phyloP scores from a whole-genome alignment of 257 asterid species.

The Nicotiana knightiana region DNA sequence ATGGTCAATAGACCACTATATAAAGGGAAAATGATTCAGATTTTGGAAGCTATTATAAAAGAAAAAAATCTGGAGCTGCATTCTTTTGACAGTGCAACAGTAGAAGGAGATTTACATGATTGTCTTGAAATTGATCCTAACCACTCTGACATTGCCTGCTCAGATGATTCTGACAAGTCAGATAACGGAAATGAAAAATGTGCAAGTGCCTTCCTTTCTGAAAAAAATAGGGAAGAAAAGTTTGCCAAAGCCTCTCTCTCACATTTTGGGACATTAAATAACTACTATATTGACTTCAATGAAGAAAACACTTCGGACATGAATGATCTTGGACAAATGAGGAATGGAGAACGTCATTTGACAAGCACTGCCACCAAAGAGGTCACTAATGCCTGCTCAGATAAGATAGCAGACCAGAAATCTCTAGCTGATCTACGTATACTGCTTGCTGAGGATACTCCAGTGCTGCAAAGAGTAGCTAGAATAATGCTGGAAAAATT shows the following conservation, averaged over 20 bases:
- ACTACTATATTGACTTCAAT: slow-evolving; percentile 21
- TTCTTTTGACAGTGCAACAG: slow-evolving; percentile 19
- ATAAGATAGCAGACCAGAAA: slow-evolving; percentile 26
- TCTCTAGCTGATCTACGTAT: slow-evolving; percentile 59
- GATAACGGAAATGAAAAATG: slow-evolving; percentile 32
- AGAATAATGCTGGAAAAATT: slow-evolving; percentile 81
- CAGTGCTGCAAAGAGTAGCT: slow-evolving; percentile 88
- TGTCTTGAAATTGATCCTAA: slow-evolving; percentile 51
- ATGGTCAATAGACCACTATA: slow-evolving; percentile 74
- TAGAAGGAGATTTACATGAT: slow-evolving; percentile 38
- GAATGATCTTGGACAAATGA: slow-evolving; percentile 13
- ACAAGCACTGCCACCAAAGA: slow-evolving; percentile 12
- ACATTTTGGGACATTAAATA: slow-evolving; percentile 10
- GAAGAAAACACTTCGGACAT: slow-evolving; percentile 23
- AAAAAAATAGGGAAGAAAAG: slow-evolving; percentile 17
- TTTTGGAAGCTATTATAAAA: slow-evolving; percentile 51
- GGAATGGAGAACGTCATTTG: slow-evolving; percentile 11
- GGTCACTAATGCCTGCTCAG: slow-evolving; percentile 14
- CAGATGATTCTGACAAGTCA: slow-evolving; percentile 58
- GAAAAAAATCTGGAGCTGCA: slow-evolving; percentile 30
- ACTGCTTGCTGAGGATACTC: slow-evolving; percentile 89
- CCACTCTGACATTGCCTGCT: slow-evolving; percentile 42
- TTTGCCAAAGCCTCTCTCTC: slow-evolving; percentile 11
- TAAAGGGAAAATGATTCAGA: slow-evolving; percentile 66
- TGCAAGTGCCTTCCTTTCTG: slow-evolving; percentile 5